A percentile compares a stretch with the other conserved stretches of the same genome.
Evolutionary conservation across 257 asterid genomes (phyloP).

Genomic region (Solanum tacnaense): DNA sequence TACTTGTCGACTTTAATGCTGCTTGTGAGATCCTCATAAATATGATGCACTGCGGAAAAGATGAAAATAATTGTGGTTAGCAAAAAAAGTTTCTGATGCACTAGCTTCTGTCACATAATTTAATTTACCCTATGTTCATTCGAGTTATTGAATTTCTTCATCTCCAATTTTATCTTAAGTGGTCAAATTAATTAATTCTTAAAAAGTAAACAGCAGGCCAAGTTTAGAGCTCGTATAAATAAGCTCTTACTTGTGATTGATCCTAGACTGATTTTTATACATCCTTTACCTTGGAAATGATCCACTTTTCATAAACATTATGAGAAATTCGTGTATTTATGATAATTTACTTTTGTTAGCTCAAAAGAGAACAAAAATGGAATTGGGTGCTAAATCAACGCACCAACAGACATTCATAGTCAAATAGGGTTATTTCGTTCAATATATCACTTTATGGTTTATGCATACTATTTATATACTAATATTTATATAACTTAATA

Average conservation of each 20-base stretch:
- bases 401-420: not conserved
- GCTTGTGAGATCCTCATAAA: not conserved
- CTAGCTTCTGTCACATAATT: not conserved
- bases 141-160: not conserved
- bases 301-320: not conserved
- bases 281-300: not conserved
- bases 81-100: not conserved
- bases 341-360: not conserved
- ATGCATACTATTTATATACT: too few species aligned
- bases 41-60: not conserved
- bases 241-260: not conserved
- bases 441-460: too few species aligned
- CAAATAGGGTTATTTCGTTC: too few species aligned
- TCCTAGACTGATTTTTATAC: not conserved
- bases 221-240: not conserved
- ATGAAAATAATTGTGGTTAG: not conserved
- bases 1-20: not conserved
- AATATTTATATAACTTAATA: too few species aligned
- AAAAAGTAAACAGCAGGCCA: not conserved
- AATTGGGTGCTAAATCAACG: not conserved
- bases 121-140: not conserved
- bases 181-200: not conserved
- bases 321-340: not conserved
- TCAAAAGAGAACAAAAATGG: not conserved
- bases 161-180: not conserved